Evolutionary conservation across 1,139 yeast genomes (phyloP), one percentile per base, ranked within the genome.

Genomic region (Suhomyces coccinellae): DNA sequence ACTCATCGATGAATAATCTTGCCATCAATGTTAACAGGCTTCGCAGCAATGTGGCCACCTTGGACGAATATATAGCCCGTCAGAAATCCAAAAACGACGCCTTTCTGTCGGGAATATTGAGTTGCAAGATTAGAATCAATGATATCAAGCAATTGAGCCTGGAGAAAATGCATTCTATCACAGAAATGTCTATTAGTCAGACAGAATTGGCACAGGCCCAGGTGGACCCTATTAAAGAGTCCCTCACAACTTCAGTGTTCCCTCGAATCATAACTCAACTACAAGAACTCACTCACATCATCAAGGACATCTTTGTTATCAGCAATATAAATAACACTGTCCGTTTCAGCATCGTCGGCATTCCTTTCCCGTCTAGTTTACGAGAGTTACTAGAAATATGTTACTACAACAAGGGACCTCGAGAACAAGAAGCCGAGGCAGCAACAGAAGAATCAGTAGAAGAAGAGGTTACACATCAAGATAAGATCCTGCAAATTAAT

Each of bases 281-380:
- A 9, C 59, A 53, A 16, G 39, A 46, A 2, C 43, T 51, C 12
- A 61, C 65, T 11, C 38, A 44, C 9, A 50, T 58, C 0, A 41
- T 71, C 8, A 57, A 52, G 28, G 63, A 66, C 26, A 55, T 66
- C 2, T 54, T 69, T 26, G 56, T 59, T 12, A 70, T 73, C n/a
- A 59, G 56, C 12, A 63, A 62, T 41, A 47, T 55, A 5, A 53
- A 56, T 24, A 52, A 56, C 34, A 45, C 65, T 6, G 55, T 60
- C 14, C 56, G 56, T n/a, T 66, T 71, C 47, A 54, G 60, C 26
- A 69, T 74, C 2, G 42, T 63, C 51, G 75, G 71, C 0, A 51
- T 71, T 3, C 71, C 69, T 43, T 69, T 73, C 41, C 78, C 78
- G 0, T 48, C 63, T 7, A 60, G 61, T 38, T 61, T 65, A 20